Evolutionary conservation across 2,329 filamentous ascomycete species (phyloP).

Genomic region (Emmonsia crescens): DNA sequence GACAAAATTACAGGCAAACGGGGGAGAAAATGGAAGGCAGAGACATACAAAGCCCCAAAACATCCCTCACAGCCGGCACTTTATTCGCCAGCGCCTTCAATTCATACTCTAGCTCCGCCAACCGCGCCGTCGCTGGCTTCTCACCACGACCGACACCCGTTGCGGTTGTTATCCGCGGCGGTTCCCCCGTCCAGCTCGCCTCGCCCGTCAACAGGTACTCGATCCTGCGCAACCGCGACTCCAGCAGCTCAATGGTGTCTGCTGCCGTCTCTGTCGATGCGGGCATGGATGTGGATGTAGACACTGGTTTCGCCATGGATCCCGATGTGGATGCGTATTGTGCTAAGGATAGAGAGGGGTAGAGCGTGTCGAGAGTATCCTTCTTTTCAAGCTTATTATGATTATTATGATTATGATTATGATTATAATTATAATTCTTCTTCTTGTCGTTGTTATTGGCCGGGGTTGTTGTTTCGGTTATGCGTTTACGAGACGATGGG

Average conservation of each 20-base stretch:
- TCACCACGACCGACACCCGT: background rate
- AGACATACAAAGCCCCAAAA: slow-evolving; percentile 32
- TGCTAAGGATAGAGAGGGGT: background rate
- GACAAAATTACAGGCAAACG: background rate
- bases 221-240: slow-evolving; percentile 33
- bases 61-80: slow-evolving; percentile 31
- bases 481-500: background rate
- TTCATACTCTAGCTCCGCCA: slow-evolving; percentile 29
- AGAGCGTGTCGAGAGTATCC: background rate
- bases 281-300: slow-evolving; percentile 5
- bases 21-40: slow-evolving; percentile 11
- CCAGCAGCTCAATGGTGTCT: slow-evolving; percentile 34
- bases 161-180: slow-evolving; percentile 11
- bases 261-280: slow-evolving; percentile 19
- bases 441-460: background rate
- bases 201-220: slow-evolving; percentile 36
- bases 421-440: background rate
- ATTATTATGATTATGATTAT: background rate
- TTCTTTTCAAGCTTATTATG: background rate
- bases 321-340: background rate
- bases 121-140: slow-evolving; percentile 23
- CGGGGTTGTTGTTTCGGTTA: background rate
- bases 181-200: slow-evolving; percentile 31
- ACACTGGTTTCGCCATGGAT: background rate
- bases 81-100: slow-evolving; percentile 28